These are phyloP conservation scores for Hypoxylon subgilvum DNA, from an alignment of 495 filamentous ascomycete species.

Conservation along the genomic window DNA sequence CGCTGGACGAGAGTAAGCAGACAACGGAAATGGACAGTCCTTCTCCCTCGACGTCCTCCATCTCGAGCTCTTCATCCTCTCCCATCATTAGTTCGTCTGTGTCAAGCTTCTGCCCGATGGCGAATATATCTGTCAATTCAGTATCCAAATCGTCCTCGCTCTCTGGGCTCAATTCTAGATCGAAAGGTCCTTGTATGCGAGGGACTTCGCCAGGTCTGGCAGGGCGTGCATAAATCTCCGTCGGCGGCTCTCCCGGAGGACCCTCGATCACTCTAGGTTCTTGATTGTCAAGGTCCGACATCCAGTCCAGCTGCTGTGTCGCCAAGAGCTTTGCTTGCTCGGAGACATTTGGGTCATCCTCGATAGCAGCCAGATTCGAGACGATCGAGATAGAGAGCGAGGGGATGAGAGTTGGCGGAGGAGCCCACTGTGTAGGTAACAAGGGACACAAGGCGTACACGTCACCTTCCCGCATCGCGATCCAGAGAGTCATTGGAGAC, in stretches of 20 bases:
- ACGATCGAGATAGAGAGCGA: conserved; percentile 77
- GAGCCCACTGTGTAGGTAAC: conserved; percentile 79
- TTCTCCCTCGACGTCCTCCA: conserved; percentile 63
- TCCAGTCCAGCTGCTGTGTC: conserved; percentile 79
- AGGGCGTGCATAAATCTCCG: conserved; percentile 74
- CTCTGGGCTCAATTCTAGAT: conserved; percentile 67
- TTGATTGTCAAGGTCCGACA: conserved; percentile 79
- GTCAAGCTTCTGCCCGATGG: conserved; percentile 62
- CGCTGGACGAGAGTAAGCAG: conserved; percentile 75
- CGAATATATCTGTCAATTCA: conserved; percentile 59
- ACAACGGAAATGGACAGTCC: conserved; percentile 74
- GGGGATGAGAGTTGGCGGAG: conserved; percentile 74
- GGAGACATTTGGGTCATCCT: conserved; percentile 62
- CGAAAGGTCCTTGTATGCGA: conserved; percentile 84
- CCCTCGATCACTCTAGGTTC: conserved; percentile 63
- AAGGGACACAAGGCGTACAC: conserved; percentile 91
- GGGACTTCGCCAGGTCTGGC: conserved; percentile 73
- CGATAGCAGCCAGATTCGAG: conserved; percentile 64
- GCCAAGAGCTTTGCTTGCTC: conserved; percentile 64
- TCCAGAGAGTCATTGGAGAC: conserved; percentile 90
- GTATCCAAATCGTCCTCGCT: conserved; percentile 72
- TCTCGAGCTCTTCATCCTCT: conserved; percentile 61
- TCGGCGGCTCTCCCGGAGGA: conserved; percentile 44
- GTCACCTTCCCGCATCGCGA: conserved; percentile 86
- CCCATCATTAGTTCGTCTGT: conserved; percentile 65